Conservation (phyloP, 345 rosid genomes). For the Firmiana major region DNA sequence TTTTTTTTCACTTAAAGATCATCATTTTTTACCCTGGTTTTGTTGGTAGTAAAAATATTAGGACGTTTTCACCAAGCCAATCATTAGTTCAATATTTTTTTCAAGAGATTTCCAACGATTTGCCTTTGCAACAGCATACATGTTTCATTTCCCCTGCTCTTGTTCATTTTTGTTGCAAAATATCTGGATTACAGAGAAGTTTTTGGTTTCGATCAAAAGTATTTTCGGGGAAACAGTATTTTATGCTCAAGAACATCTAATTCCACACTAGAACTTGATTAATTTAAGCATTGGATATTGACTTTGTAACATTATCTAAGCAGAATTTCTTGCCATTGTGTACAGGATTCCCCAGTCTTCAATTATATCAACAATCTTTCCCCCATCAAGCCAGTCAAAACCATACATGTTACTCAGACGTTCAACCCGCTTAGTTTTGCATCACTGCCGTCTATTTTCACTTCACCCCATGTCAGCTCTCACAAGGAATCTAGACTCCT, state of each 20-base stretch:
- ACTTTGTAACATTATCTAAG: background rate
- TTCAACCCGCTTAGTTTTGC: constrained; percentile 67
- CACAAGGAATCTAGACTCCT: constrained; percentile 78
- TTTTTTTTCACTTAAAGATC: background rate
- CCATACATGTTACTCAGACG: constrained; percentile 55
- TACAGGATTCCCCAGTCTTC: constrained; percentile 95
- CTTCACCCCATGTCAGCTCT: constrained; percentile 81
- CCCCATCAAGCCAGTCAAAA: constrained; percentile 81
- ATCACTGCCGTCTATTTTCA: constrained; percentile 78
- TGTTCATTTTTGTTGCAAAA: background rate
- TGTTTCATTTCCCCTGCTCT: background rate
- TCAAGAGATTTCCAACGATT: background rate
- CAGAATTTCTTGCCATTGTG: background rate
- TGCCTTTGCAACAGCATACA: background rate
- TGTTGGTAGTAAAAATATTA: background rate
- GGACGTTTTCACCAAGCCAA: background rate
- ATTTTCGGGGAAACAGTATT: background rate
- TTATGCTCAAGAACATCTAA: background rate
- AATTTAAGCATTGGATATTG: background rate
- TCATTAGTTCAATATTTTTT: background rate
- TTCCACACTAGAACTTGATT: background rate
- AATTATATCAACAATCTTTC: constrained; percentile 83
- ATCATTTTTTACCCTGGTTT: background rate
- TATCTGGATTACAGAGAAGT: background rate
- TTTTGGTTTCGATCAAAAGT: background rate